Evolutionary conservation across 305 asterid species (phyloP).

Genomic region (Solanum hybrid): DNA sequence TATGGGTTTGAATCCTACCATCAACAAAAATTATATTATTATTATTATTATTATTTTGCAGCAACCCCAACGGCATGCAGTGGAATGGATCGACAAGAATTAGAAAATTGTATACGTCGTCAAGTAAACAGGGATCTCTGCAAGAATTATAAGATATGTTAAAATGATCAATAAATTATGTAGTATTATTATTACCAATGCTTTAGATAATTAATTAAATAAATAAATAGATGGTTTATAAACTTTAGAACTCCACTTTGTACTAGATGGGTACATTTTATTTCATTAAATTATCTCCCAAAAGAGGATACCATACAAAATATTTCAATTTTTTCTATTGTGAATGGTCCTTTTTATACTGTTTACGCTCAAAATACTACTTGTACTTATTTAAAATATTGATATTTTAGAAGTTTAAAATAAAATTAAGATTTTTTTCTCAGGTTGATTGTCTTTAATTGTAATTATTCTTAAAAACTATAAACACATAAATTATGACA

Average conservation of each 20-base stretch:
- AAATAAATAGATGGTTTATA: neutral
- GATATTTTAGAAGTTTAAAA: too few relatives aligned
- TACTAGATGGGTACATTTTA: neutral
- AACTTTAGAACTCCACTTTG: neutral
- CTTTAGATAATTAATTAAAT: neutral
- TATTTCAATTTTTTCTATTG: neutral
- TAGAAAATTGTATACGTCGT: neutral
- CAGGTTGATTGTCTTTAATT: too few relatives aligned
- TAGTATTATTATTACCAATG: neutral
- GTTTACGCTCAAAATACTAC: too few relatives aligned
- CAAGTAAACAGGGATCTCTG: neutral
- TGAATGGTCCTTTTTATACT: neutral
- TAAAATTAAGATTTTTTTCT: too few relatives aligned
- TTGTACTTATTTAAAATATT: too few relatives aligned
- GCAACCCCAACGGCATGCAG: neutral
- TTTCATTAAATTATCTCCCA: neutral
- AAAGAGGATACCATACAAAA: neutral
- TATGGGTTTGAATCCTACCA: too few relatives aligned
- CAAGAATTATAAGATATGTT: neutral
- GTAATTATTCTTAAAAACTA: too few relatives aligned
- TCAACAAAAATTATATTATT: too few relatives aligned
- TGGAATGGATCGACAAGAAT: neutral
- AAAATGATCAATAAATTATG: neutral
- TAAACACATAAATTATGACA: too few relatives aligned
- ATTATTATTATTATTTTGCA: neutral